Base-by-base conservation (phyloP, 352 stramenopile species). In the Pythium monospermum region DNA sequence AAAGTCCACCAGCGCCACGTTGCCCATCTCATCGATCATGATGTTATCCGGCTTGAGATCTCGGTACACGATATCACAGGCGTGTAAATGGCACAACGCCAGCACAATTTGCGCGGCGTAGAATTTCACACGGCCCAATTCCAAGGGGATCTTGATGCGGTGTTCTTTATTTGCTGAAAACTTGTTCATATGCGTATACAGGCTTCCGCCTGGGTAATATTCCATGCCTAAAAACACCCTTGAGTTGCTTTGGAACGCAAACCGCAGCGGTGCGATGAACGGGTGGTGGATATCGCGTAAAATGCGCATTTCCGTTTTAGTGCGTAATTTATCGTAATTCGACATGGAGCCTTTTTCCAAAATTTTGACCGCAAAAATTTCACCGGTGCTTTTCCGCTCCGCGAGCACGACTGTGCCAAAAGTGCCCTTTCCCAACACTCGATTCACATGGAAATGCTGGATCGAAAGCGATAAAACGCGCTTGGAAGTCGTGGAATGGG, bases 31-130 rank as follows among this genome's bases (percentile, higher is more conserved):
- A 61, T 98, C 94, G 40, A 98, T 84, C 68, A 97, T 94, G 41
- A 98, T 88, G 64, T 98, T 98, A 58, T 98, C 91, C 2, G 94
- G 94, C 54, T 98, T 98, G 19, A 98, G 62, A 53, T 98, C 94
- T 45, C 80, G 83, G 66, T 98, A 98, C 12, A 98, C 87, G 61
- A 98, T 97, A 68, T 98, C 87, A 45, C 83, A 92, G 11, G 87
- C 79, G 63, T 98, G 92, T 15, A 98, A 47, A 57, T 96, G 87
- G 31, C 82, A 94, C 27, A 98, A 69, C 25, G 84, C 92, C 0
- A 96, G 68, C 31, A 92, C 79, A 47, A 98, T 96, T 71, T 98
- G 91, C 39, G 92, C 91, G 8, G 79, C 70, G 64, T 98, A 98
- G 45, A 98, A 94, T 39, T 77, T 84, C 13, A 94, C 83, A 25